These are phyloP conservation scores for Tranzscheliella williamsii DNA, from an alignment of 1,284 basidiomycete species.

Conservation along the genomic window DNA sequence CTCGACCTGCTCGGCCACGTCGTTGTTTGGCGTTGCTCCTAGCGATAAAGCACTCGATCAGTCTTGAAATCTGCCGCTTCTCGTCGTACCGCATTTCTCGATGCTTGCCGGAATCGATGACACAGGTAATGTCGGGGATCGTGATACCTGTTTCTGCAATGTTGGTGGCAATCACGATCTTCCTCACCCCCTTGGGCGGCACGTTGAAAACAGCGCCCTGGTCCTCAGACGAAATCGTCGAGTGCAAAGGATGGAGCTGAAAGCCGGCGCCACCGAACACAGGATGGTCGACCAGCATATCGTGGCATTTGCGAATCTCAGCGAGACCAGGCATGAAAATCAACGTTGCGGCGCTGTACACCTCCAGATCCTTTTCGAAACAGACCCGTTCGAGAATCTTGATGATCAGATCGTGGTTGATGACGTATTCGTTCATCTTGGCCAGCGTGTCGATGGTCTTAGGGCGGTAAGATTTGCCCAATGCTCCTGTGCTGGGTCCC, in stretches of 20 bases:
- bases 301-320: slow-evolving; percentile 87
- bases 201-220: slow-evolving; percentile 88
- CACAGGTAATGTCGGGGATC: slow-evolving; percentile 96
- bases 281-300: slow-evolving; percentile 77
- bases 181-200: slow-evolving; percentile 76
- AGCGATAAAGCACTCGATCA: slow-evolving; percentile 90
- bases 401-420: slow-evolving; percentile 69
- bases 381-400: slow-evolving; percentile 86
- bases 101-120: slow-evolving; percentile 94
- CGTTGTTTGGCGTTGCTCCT: slow-evolving; percentile 91
- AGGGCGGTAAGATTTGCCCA: slow-evolving; percentile 69
- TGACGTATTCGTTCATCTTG: slow-evolving; percentile 82
- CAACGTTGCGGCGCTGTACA: slow-evolving; percentile 80
- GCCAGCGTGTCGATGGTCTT: slow-evolving; percentile 80
- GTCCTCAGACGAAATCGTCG: slow-evolving; percentile 70
- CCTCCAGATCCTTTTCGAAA: slow-evolving; percentile 66
- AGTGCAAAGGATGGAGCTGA: slow-evolving; percentile 87
- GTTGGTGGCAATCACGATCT: slow-evolving; percentile 79
- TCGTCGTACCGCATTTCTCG: slow-evolving; percentile 75
- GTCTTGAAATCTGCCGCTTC: slow-evolving; percentile 89
- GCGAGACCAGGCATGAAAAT: slow-evolving; percentile 85
- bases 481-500: slow-evolving; percentile 59
- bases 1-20: slow-evolving; percentile 88
- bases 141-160: slow-evolving; percentile 94
- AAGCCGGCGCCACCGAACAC: slow-evolving; percentile 75